Percentiles rank a stretch among this genome's conserved stretches.
Evolutionary conservation across 2,329 filamentous ascomycete genomes (phyloP).

Genomic region (Shiraia sp.): DNA sequence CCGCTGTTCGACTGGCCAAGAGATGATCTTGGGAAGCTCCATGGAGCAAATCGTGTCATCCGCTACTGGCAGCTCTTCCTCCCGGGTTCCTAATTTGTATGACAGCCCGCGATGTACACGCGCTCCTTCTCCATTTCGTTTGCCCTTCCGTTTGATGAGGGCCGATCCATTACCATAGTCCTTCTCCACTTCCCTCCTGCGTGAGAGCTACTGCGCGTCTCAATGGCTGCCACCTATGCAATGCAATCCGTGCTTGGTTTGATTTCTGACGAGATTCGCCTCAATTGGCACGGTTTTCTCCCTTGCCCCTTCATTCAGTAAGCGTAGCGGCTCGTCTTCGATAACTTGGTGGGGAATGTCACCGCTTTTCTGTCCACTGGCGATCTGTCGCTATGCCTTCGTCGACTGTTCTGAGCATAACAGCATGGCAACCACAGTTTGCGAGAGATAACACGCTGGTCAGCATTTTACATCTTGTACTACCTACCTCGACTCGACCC

Average conservation of each 20-base stretch:
- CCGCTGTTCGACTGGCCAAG: background rate
- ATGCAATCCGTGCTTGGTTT: conserved; percentile 1
- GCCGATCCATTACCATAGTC: too few relatives aligned
- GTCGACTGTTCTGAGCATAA: background rate
- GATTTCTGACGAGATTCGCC: background rate
- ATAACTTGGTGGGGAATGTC: background rate
- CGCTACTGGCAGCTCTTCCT: too few relatives aligned
- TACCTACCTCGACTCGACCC: too few relatives aligned
- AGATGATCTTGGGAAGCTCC: too few relatives aligned
- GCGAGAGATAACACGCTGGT: too few relatives aligned
- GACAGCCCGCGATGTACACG: too few relatives aligned
- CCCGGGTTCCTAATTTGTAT: too few relatives aligned
- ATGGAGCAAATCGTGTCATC: too few relatives aligned
- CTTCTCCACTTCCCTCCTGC: background rate
- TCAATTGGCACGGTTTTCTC: background rate
- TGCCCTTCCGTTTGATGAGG: too few relatives aligned
- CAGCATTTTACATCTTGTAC: too few relatives aligned
- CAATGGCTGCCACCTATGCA: background rate
- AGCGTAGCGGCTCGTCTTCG: conserved; percentile 7
- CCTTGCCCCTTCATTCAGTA: background rate
- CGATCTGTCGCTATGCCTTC: conserved; percentile 2
- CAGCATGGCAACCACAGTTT: background rate
- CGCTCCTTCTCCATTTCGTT: too few relatives aligned
- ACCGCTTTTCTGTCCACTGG: conserved; percentile 6
- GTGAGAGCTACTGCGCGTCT: background rate